Conservation (phyloP, 768 basidiomycete genomes). For the Kondoa subrosea region DNA sequence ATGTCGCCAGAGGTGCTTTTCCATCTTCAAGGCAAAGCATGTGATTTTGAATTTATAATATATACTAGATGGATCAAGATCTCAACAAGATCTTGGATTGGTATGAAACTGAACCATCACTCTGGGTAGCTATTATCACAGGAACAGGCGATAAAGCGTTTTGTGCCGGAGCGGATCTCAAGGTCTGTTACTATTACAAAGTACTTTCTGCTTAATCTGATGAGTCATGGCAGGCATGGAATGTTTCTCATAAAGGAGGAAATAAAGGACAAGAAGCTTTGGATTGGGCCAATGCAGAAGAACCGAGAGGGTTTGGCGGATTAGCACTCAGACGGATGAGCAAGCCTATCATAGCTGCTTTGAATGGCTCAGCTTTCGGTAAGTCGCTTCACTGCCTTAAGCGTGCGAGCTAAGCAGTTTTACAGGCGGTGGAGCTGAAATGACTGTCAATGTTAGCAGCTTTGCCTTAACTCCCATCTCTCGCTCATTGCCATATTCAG, state of each 20-base stretch:
- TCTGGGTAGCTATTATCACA: slow-evolving; percentile 23
- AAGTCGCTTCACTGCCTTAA: no score
- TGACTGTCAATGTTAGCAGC: slow-evolving; percentile 15
- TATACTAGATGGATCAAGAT: slow-evolving; percentile 15
- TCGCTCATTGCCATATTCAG: not conserved
- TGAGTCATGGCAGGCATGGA: no score
- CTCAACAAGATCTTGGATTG: slow-evolving; percentile 23
- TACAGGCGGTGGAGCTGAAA: slow-evolving; percentile 24
- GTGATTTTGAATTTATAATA: not conserved
- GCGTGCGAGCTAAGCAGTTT: no score
- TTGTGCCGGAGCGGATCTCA: slow-evolving; percentile 25
- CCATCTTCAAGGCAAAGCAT: no score
- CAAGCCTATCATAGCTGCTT: slow-evolving; percentile 26
- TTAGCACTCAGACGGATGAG: slow-evolving; percentile 16
- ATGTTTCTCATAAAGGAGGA: no score
- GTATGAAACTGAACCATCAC: slow-evolving; percentile 22
- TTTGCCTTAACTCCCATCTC: no score
- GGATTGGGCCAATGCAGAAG: slow-evolving; percentile 1
- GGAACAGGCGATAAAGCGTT: slow-evolving; percentile 15
- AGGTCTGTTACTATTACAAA: not conserved
- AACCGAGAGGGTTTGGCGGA: slow-evolving; percentile 20
- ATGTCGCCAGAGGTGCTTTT: slow-evolving; percentile 41
- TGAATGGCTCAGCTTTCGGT: slow-evolving; percentile 25
- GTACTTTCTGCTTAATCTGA: no score
- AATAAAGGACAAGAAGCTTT: slow-evolving; percentile 4